Conservation (phyloP, 257 asterid species). For the Phtheirospermum japonicum region DNA sequence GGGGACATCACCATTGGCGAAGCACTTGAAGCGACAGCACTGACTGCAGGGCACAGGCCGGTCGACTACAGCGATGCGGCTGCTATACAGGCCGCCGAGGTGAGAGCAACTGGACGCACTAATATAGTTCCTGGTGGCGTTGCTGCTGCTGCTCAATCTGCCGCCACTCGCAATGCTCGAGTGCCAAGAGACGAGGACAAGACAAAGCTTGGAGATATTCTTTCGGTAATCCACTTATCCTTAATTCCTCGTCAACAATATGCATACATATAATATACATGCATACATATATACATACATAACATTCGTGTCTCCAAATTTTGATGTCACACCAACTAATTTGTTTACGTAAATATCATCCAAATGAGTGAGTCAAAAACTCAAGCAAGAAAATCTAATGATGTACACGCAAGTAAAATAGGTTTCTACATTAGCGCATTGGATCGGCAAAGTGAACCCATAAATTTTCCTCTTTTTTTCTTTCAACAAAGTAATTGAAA, state of each 20-base stretch:
- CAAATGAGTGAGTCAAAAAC: too few species aligned
- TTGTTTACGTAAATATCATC: too few species aligned
- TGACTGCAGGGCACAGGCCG: conserved; percentile 80
- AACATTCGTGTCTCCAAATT: too few species aligned
- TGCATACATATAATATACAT: too few species aligned
- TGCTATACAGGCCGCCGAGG: conserved; percentile 98
- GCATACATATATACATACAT: too few species aligned
- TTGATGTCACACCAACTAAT: too few species aligned
- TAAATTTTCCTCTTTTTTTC: too few species aligned
- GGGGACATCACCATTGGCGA: conserved; percentile 87
- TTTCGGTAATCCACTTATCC: conserved; percentile 39
- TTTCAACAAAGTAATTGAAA: too few species aligned
- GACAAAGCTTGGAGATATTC: conserved; percentile 74
- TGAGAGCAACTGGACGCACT: conserved; percentile 93
- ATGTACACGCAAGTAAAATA: too few species aligned
- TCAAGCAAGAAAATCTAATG: too few species aligned
- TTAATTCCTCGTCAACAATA: not conserved
- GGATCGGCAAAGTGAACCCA: too few species aligned
- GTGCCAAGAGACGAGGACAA: conserved; percentile 77
- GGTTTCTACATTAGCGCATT: too few species aligned
- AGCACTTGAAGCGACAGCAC: conserved; percentile 91
- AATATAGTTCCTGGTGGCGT: conserved; percentile 93
- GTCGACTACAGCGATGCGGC: conserved; percentile 97
- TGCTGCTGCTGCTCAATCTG: conserved; percentile 97
- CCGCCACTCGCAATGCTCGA: conserved; percentile 93